These are phyloP conservation scores for Rostrohypoxylon terebratum DNA, from an alignment of 495 filamentous ascomycete genomes.

Conservation along the genomic window DNA sequence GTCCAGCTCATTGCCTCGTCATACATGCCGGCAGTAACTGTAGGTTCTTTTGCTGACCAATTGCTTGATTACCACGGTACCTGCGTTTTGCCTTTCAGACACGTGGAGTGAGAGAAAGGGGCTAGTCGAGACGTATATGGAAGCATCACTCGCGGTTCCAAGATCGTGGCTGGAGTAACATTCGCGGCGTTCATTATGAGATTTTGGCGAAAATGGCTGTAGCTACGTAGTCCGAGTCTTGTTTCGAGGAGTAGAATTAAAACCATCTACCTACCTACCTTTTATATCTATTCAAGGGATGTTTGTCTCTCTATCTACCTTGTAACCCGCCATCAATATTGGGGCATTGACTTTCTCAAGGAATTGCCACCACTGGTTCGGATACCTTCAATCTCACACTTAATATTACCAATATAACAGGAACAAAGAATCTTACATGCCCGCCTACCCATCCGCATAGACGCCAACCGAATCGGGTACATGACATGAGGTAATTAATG, in stretches of 20 bases:
- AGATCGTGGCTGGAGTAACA: neutral
- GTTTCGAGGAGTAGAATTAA: neutral
- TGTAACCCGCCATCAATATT: neutral
- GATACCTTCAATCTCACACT: neutral
- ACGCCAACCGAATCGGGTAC: neutral
- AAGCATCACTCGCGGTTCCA: neutral
- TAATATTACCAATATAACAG: neutral
- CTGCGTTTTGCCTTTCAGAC: too few species aligned
- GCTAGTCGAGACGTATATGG: too few species aligned
- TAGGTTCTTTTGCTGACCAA: too few species aligned
- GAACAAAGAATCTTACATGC: neutral
- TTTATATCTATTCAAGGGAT: neutral
- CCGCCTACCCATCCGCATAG: neutral
- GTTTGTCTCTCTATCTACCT: too few species aligned
- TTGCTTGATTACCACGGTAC: too few species aligned
- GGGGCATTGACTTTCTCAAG: neutral
- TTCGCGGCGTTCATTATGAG: neutral
- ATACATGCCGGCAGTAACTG: too few species aligned
- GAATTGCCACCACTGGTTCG: neutral
- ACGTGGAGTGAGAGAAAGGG: too few species aligned
- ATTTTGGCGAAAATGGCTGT: neutral
- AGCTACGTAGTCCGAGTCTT: neutral
- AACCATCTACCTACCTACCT: neutral
- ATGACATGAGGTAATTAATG: neutral
- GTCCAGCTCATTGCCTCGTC: too few species aligned